Percentiles rank a stretch among this genome's conserved stretches.
These are phyloP conservation scores for Candida rishiriensis DNA, from an alignment of 805 yeast species.

Conservation along the genomic window DNA sequence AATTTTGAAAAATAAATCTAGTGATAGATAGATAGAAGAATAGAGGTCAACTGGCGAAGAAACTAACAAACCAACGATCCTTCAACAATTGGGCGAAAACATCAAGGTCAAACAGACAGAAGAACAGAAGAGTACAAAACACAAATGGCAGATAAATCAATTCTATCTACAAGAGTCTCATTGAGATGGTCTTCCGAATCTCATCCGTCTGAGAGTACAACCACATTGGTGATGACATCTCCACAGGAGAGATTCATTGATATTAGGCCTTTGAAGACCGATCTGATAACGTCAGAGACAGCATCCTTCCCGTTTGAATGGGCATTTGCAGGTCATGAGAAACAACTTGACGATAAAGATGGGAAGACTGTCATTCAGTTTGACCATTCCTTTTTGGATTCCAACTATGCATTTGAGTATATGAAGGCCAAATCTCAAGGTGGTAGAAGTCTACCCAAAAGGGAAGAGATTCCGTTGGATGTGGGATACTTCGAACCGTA, in stretches of 20 bases:
- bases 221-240: conserved; percentile 45
- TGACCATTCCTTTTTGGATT: conserved; percentile 38
- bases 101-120: no score
- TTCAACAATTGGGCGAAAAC: no score
- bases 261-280: conserved; percentile 29
- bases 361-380: conserved; percentile 35
- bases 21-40: no score
- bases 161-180: conserved; percentile 43
- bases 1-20: no score
- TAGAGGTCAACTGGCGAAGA: no score
- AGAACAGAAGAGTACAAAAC: not conserved
- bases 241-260: conserved; percentile 45
- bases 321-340: conserved; percentile 52
- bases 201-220: conserved; percentile 34
- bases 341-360: conserved; percentile 21
- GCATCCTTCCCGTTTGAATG: conserved; percentile 47
- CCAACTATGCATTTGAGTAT: conserved; percentile 11
- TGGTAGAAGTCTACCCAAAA: conserved; percentile 5
- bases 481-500: conserved; percentile 41
- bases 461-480: conserved; percentile 32
- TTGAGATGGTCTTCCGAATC: conserved; percentile 44
- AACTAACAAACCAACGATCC: no score
- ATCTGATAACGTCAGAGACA: conserved; percentile 18
- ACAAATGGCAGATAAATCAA: conserved; percentile 7
- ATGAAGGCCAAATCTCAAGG: not conserved